Conservation (phyloP, 2,329 filamentous ascomycete species). For the Neofusicoccum ribis region DNA sequence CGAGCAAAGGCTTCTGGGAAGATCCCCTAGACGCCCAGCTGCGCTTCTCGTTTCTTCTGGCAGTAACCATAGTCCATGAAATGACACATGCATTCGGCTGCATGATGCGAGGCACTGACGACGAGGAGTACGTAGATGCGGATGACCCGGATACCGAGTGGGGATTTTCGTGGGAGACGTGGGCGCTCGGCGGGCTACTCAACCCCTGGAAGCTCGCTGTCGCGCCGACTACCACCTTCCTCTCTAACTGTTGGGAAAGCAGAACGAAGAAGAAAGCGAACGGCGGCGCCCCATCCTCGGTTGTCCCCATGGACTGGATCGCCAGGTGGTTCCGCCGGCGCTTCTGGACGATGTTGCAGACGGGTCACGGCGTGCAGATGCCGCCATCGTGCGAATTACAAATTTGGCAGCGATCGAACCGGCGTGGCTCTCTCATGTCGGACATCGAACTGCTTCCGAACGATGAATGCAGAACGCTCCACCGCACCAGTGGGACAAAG, state of each 20-base stretch:
- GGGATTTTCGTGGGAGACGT: slow-evolving; percentile 40
- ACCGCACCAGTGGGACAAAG: background rate
- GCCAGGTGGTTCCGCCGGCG: slow-evolving; percentile 38
- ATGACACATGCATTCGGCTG: slow-evolving; percentile 36
- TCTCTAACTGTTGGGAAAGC: slow-evolving; percentile 33
- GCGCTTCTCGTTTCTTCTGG: slow-evolving; percentile 38
- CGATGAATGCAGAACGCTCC: background rate
- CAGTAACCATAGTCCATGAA: slow-evolving; percentile 34
- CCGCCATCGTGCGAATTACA: slow-evolving; percentile 17
- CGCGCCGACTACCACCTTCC: slow-evolving; percentile 27
- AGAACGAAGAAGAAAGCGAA: slow-evolving; percentile 19
- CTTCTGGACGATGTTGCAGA: slow-evolving; percentile 32
- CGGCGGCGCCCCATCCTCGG: slow-evolving; percentile 32
- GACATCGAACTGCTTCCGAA: background rate
- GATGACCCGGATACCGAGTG: slow-evolving; percentile 32
- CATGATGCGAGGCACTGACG: slow-evolving; percentile 30
- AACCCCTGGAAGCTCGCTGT: slow-evolving; percentile 30
- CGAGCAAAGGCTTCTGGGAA: background rate
- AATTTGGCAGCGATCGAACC: slow-evolving; percentile 4
- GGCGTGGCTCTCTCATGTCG: background rate
- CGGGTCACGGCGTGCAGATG: slow-evolving; percentile 26
- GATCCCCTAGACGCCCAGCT: slow-evolving; percentile 21
- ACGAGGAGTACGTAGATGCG: slow-evolving; percentile 30
- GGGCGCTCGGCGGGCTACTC: slow-evolving; percentile 36
- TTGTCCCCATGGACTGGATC: slow-evolving; percentile 36